Base-by-base conservation (phyloP, 23 red algal species). In the Gracilaria caudata region DNA sequence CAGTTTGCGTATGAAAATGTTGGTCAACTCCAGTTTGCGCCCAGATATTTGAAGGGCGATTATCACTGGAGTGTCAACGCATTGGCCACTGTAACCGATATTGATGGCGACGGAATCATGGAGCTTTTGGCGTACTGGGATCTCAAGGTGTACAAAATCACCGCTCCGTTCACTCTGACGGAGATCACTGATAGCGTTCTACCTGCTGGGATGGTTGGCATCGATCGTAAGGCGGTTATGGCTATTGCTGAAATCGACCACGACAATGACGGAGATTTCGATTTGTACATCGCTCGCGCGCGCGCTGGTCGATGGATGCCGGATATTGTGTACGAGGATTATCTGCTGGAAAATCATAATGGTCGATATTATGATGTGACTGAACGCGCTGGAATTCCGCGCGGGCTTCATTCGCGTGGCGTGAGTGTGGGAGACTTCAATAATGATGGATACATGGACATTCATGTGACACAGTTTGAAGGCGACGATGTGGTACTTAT, bases 391-490 rank as follows among this genome's bases (percentile, higher is more conserved):
- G 73, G 91, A 1, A 80, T 94, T 29, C 75, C 64, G n/a, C 38
- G 39, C 19, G 82, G 82, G 4, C 40, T 45, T 29, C 38, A 37
- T 21, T 70, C 71, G 38, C 41, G 61, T n/a, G 83, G 84, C 24
- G 91, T 94, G 29, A 94, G 82, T 23, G 82, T 77, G 13, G 91
- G 91, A 6, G 91, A 94, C 35, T 94, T 94, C 38, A 88, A 94
- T 32, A 94, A 94, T 33, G 82, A 94, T 37, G 91, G 91, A 2
- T 80, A 7, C 11, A 65, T 87, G 45, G 91, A 94, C 30, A 41
- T 94, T 19, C 49, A 80, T 29, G 91, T 94, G 7, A 77, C 77
- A 5, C 81, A 80, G 26, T 94, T 51, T 77, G 40, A 45, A 11
- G 57, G 56, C 17, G 43, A 79, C 7, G 80, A 92, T 36, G 37